Evolutionary conservation across 2,329 filamentous ascomycete species (phyloP), one percentile per base, ranked within the genome.

Genomic region (Didymella arachidicola): DNA sequence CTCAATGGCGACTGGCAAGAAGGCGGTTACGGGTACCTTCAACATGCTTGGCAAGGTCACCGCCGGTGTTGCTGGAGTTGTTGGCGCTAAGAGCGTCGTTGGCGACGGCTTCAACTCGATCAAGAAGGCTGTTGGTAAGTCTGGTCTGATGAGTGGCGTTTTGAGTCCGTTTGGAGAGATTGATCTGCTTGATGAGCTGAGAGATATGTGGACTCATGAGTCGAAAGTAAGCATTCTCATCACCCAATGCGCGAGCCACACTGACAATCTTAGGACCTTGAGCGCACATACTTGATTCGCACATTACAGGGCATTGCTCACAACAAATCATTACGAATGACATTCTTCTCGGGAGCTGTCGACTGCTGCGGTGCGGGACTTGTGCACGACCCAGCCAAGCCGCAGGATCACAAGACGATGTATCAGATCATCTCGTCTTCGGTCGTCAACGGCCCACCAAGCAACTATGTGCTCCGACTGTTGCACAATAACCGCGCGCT

Each of bases 151-250:
- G 94, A 94, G 94, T 62, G 91, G 92, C 57, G 93, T 98, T 38
- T 82, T 99, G 47, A 97, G 93, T 79, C 93, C 96, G 34, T 99
- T 99, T 76, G 95, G 95, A 53, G 95, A 98, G 66, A 89, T 99
- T 60, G 95, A 97, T 71, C 87, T 98, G 49, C 87, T 95, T 52
- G 95, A 99, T 79, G 95, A 98, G 73, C 81, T 98, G 58, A 89
- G 94, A 73, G 95, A 99, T 76, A 89, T 96, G 83, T 99, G 95
- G 95, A 99, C 95, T 22, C 95, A 99, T 72, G 94, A 98, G 50
- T 93, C 90, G 51, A 99, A 98, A 82, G 86, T 87, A 77, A 59
- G 69, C 49, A 12, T n/a, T 7, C 8, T 10, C 18, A 18, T n/a
- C 2, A 7, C 10, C 19, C 22, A 12, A 6, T 14, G 6, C 14